Evolutionary conservation across 345 rosid genomes (phyloP), one percentile per base, ranked within the genome.

Genomic region (Punica granatum): DNA sequence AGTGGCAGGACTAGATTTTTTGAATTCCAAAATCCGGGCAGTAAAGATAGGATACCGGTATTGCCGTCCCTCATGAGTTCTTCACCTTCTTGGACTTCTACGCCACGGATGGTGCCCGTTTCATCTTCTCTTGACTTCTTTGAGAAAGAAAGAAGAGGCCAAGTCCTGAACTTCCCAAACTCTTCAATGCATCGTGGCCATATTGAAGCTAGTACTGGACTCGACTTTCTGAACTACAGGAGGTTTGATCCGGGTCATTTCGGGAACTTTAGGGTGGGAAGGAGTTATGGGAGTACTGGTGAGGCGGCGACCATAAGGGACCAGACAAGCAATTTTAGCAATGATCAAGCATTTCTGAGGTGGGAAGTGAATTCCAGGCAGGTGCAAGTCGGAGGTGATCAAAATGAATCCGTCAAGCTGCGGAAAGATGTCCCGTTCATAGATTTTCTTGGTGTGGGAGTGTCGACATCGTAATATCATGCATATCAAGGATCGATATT

Each of bases 361-460:
- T 34, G 26, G 43, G 43, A 26, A 4, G 1, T 62, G 25, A 23
- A 10, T 32, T n/a, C 66, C 30, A 25, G 33, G 66, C 31, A 39
- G 7, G 6, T 11, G 28, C 31, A 63, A 35, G 48, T 13, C 2
- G 48, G 46, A 21, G 21, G 30, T 36, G 46, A 63, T 21, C 61
- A n/a, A 6, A 18, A 69, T 63, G 76, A 67, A 58, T 54, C 81
- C 6, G 73, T 54, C 21, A 64, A 67, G 67, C 41, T 37, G 5
- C 63, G 56, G 18, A 73, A 76, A 60, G 82, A 77, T 63, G 82
- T 73, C 78, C 80, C 81, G 21, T 72, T 72, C 74, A 72, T 72
- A 23, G 74, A 72, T 76, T 87, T 87, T 70, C 92, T 87, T 76
- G 92, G 92, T 37, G 92, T 85, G 25, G 92, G 89, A 73, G 78